Conservation (phyloP, 2,329 filamentous ascomycete species). For the Aulographum hederae region DNA sequence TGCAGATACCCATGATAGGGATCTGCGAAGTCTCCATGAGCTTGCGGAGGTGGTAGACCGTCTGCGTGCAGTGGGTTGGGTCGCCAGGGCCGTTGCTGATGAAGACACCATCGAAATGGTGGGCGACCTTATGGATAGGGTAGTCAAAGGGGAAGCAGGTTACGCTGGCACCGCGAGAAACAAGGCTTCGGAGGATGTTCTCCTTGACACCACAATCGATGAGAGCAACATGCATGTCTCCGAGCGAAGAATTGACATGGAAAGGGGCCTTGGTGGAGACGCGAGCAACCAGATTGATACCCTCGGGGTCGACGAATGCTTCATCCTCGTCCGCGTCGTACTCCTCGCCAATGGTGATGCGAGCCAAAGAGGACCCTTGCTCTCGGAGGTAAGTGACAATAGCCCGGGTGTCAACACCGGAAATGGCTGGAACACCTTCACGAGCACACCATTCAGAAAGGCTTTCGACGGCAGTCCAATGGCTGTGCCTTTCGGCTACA, state of each 20-base stretch:
- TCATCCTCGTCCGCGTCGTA: conserved; percentile 98
- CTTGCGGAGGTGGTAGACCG: conserved; percentile 78
- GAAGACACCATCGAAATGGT: conserved; percentile 97
- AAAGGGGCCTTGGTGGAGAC: conserved; percentile 98
- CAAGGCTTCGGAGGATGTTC: conserved; percentile 92
- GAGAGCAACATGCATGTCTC: conserved; percentile 77
- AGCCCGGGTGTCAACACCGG: conserved; percentile 87
- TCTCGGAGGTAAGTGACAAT: conserved; percentile 94
- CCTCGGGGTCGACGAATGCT: conserved; percentile 82
- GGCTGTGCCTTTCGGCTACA: conserved; percentile 83
- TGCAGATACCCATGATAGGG: conserved; percentile 93
- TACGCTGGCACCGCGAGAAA: conserved; percentile 76
- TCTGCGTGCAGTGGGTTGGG: conserved; percentile 89
- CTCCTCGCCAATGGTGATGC: conserved; percentile 89
- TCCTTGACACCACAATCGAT: conserved; percentile 99
- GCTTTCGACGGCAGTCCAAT: conserved; percentile 96
- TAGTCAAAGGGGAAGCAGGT: conserved; percentile 95
- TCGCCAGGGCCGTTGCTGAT: conserved; percentile 98
- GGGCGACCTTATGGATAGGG: conserved; percentile 92
- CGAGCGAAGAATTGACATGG: conserved; percentile 70
- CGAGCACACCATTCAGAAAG: conserved; percentile 87
- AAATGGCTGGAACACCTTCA: conserved; percentile 90
- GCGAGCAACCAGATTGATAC: conserved; percentile 89
- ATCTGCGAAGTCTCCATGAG: conserved; percentile 87
- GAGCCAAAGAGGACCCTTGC: conserved; percentile 86